Percentiles rank a stretch among this genome's conserved stretches.
Evolutionary conservation across 768 basidiomycete species (phyloP).

Genomic region (Collybiopsis confluens): DNA sequence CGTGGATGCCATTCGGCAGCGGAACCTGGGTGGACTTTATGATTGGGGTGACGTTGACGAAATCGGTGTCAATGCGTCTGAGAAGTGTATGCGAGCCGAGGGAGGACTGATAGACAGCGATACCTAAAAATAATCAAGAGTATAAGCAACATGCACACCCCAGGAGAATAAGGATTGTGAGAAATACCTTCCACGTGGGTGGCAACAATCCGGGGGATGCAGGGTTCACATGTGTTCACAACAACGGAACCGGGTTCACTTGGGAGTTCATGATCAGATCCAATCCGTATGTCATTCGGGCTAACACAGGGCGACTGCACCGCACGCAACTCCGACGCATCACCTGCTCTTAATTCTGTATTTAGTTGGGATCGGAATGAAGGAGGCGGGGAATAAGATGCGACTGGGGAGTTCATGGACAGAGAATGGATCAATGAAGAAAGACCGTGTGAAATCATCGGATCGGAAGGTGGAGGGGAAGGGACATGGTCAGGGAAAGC

Average conservation of each 20-base stretch:
- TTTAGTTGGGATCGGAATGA: constrained; percentile 6
- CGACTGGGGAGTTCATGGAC: constrained; percentile 33
- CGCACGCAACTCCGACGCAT: background rate
- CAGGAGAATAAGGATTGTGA: background rate
- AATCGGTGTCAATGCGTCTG: constrained; percentile 76
- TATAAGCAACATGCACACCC: constrained; percentile 12
- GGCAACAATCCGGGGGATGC: constrained; percentile 58
- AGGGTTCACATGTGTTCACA: constrained; percentile 62
- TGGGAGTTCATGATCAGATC: constrained; percentile 21
- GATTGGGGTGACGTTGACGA: constrained; percentile 67
- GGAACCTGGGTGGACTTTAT: constrained; percentile 39
- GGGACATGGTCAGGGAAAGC: constrained; percentile 17
- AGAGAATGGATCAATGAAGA: constrained; percentile 36
- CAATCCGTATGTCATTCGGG: constrained; percentile 30
- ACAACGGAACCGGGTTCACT: constrained; percentile 38
- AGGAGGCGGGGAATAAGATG: constrained; percentile 27
- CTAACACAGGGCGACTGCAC: constrained; percentile 31
- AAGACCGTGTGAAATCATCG: constrained; percentile 23
- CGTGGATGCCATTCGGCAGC: constrained; percentile 35
- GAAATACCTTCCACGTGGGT: constrained; percentile 66
- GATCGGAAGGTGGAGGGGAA: constrained; percentile 14
- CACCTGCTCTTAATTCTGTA: background rate
- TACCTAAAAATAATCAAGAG: constrained; percentile 38
- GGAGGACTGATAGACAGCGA: constrained; percentile 70
- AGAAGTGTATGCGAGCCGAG: constrained; percentile 53